These are phyloP conservation scores for Hygrophoropsis aurantiaca DNA, from an alignment of 768 basidiomycete species.

Conservation along the genomic window DNA sequence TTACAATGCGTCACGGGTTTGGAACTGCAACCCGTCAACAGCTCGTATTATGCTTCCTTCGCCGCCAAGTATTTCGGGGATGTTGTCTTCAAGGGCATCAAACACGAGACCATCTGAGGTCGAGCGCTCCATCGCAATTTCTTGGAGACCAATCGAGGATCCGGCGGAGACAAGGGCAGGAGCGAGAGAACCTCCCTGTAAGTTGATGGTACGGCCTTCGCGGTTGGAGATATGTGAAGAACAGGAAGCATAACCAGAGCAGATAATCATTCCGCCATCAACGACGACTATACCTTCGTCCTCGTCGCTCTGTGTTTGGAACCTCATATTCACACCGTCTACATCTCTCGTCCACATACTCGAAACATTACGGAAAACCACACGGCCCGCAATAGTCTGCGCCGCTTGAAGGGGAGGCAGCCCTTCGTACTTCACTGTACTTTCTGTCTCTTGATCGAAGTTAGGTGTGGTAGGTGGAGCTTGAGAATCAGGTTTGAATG, in stretches of 20 bases:
- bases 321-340: slow-evolving; percentile 30
- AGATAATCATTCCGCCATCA: slow-evolving; percentile 51
- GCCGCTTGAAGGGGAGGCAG: slow-evolving; percentile 61
- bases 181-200: slow-evolving; percentile 64
- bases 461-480: slow-evolving; percentile 52
- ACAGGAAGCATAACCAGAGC: slow-evolving; percentile 42
- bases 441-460: slow-evolving; percentile 62
- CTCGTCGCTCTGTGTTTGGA: slow-evolving; percentile 17
- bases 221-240: slow-evolving; percentile 13
- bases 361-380: slow-evolving; percentile 68
- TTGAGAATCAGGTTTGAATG: slow-evolving; percentile 58
- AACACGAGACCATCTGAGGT: slow-evolving; percentile 60
- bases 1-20: slow-evolving; percentile 57
- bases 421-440: slow-evolving; percentile 63
- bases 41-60: slow-evolving; percentile 52
- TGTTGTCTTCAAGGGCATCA: slow-evolving; percentile 35
- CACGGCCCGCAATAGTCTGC: slow-evolving; percentile 32
- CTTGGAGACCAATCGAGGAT: slow-evolving; percentile 50
- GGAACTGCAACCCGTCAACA: slow-evolving; percentile 72
- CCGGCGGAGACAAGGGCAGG: slow-evolving; percentile 45
- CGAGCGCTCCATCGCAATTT: slow-evolving; percentile 51
- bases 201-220: slow-evolving; percentile 46
- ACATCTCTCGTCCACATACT: slow-evolving; percentile 43
- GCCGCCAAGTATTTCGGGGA: slow-evolving; percentile 36
- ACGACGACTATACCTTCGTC: slow-evolving; percentile 47